These are phyloP conservation scores for Trichoderma reesei DNA, from an alignment of 495 filamentous ascomycete species.

Conservation along the genomic window DNA sequence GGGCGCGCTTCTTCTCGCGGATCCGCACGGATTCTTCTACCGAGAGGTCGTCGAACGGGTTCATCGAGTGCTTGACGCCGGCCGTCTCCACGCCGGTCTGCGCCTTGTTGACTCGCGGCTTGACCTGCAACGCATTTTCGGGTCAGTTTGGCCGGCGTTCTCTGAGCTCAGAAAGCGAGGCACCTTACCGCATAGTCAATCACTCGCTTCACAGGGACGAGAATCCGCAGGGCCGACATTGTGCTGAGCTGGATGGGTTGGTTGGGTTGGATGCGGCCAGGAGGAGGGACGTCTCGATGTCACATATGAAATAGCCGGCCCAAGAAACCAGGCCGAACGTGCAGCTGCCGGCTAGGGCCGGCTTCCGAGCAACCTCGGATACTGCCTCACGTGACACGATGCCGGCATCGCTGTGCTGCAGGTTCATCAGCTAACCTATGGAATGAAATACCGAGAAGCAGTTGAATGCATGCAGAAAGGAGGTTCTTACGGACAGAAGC, in stretches of 20 bases:
- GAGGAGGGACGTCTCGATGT: background rate
- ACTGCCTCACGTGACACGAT: constrained; percentile 6
- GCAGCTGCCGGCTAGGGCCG: constrained; percentile 24
- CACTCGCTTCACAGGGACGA: constrained; percentile 94
- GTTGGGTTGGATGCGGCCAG: background rate
- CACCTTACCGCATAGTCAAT: constrained; percentile 91
- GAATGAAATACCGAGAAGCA: background rate
- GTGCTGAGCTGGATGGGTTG: constrained; percentile 10
- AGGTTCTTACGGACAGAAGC: too few relatives aligned
- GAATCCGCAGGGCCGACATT: constrained; percentile 83
- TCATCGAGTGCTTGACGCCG: constrained; percentile 93
- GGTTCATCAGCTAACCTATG: too few relatives aligned
- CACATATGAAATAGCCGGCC: constrained; percentile 4
- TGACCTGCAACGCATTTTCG: constrained; percentile 51
- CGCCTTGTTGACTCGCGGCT: constrained; percentile 94
- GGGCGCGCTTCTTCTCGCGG: constrained; percentile 63
- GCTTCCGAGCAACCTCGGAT: constrained; percentile 26
- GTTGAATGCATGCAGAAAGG: background rate
- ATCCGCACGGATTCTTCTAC: constrained; percentile 92
- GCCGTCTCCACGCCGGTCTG: constrained; percentile 86
- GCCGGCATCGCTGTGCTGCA: background rate
- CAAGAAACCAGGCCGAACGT: background rate
- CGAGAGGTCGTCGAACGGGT: constrained; percentile 97
- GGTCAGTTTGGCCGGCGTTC: background rate
- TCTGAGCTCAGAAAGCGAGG: constrained; percentile 8